Evolutionary conservation across 1,284 basidiomycete genomes (phyloP), one percentile per base, ranked within the genome.

Genomic region (Cystobasidiaceae sp.): DNA sequence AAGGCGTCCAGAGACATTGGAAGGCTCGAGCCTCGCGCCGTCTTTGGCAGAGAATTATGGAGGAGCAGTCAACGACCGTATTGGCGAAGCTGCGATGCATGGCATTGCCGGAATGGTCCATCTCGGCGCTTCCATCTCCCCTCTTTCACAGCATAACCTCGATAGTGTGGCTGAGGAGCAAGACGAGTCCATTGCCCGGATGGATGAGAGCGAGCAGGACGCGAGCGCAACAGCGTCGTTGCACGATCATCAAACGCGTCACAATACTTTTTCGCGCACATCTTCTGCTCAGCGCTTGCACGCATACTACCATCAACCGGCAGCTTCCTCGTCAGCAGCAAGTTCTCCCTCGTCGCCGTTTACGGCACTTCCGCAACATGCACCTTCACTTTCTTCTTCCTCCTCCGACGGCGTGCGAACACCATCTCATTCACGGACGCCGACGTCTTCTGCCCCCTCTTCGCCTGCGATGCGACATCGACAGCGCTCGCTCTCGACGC

Each of bases 401-500:
- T 48, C 45, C 9, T 48, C 45, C 8, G n/a, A 11, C 11, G 37
- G 37, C 37, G 30, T 41, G 2, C 41, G 45, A 19, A 56, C 54
- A 13, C 54, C 54, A n/a, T 17, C 37, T 30, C 19, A 19, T 11
- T n/a, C 33, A 9, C 60, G 52, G 2, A 45, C 61, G 23, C 50
- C 51, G 43, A 30, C 61, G 2, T 45, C 52, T 9, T 64, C 61
- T 21, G 43, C 52, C n/a, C 43, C 51, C 11, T 28, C 61, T 27
- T 55, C 61, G 13, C 61, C 61, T 39, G 33, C 60, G 4, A 23
- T 43, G 6, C 39, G 48, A 7, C 39, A 49, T 19, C 50, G 61
- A 15, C 61, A 64, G 54, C 61, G 15, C 41, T 68, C 56, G 55
- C 60, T 71, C 55, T 69, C 69, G 1, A 59, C 70, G 34, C 71